These are phyloP conservation scores for Hibiscus trionum DNA, from an alignment of 345 rosid genomes.

Conservation along the genomic window DNA sequence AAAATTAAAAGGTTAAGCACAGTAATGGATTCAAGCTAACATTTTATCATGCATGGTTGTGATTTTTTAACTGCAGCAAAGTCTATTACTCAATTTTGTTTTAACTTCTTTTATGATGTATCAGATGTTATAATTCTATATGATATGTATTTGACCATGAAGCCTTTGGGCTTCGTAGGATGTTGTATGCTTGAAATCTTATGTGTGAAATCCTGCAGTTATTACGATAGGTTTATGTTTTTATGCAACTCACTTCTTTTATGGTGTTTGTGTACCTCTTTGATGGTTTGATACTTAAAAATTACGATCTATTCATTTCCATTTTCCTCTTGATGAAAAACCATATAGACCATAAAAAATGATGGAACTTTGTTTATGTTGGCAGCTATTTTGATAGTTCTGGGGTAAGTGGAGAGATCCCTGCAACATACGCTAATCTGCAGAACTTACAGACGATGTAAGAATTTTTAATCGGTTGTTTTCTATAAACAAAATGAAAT, in stretches of 20 bases:
- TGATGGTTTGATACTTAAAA: neutral
- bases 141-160: neutral
- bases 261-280: neutral
- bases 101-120: neutral
- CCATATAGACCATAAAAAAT: neutral
- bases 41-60: neutral
- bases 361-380: slow-evolving; percentile 1
- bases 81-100: neutral
- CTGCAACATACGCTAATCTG: slow-evolving; percentile 40
- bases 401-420: slow-evolving; percentile 49
- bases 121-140: neutral
- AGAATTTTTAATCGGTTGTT: slow-evolving; percentile 7
- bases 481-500: neutral
- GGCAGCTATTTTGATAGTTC: slow-evolving; percentile 48
- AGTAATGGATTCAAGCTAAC: neutral
- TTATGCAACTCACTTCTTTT: neutral
- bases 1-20: neutral
- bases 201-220: too few relatives aligned
- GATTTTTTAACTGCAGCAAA: too few relatives aligned
- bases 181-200: too few relatives aligned
- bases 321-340: neutral
- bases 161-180: neutral
- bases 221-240: neutral
- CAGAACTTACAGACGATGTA: slow-evolving; percentile 31
- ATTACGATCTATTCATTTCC: neutral